Evolutionary conservation across 192 early-diverging fungal genomes (phyloP), one percentile per base, ranked within the genome.

Genomic region (Backusella circina): DNA sequence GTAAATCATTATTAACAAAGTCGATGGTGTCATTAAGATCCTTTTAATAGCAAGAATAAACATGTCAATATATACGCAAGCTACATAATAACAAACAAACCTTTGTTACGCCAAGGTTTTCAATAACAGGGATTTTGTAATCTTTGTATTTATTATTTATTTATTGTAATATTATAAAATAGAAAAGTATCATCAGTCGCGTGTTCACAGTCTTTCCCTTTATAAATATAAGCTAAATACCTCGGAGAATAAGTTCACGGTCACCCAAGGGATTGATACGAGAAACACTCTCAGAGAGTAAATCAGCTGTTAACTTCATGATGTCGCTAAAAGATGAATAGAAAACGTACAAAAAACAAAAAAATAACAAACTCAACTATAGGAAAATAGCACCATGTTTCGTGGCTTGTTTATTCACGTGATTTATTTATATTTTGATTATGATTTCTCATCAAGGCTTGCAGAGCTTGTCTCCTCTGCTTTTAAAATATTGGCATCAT

Each of bases 21-120:
- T 99, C 95, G 50, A 99, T 85, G 10, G 94, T 87, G 81, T 98
- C 97, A 87, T 98, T 91, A 68, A 89, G 86, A 80, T 99, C 95
- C 90, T 94, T 65, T 31, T 69, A n/a, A 54, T 28, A 38, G 8
- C 5, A 61, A 18, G 35, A 41, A n/a, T n/a, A n/a, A 66, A 23
- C n/a, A 51, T 5, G 5, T 13, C 18, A 28, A 8, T 8, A 71
- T 16, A 41, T 33, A 78, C 57, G 28, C 28, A 41, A 71, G 15
- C 10, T 26, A 61, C 3, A 57, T 6, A 28, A 7, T 26, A 68
- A 35, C 23, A 26, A 73, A 67, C 44, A 38, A 82, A 94, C 94
- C 88, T 95, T 97, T 30, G 97, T 95, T 18, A 93, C 92, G 37
- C 95, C 93, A 16, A 99, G 86, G 84, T 99, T 99, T 83, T 99